Conservation (phyloP, 805 yeast genomes). For the Zygoascus flipseniorum region DNA sequence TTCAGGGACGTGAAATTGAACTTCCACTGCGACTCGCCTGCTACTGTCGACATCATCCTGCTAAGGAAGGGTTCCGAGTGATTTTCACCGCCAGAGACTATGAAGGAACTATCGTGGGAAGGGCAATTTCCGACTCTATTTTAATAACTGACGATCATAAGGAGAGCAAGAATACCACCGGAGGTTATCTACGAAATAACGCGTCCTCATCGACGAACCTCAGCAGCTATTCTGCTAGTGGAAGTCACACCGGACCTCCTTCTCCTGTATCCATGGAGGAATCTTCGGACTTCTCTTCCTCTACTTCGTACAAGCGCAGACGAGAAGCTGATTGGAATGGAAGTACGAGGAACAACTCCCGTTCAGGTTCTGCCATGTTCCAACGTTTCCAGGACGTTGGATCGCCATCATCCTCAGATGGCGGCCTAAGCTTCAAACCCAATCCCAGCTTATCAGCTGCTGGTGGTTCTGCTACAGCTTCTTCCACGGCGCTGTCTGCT, state of each 20-base stretch:
- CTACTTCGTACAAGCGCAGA: constrained; percentile 15
- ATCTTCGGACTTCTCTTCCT: constrained; percentile 21
- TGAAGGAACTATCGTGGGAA: constrained; percentile 60
- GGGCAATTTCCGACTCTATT: constrained; percentile 60
- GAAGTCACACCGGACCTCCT: constrained; percentile 9
- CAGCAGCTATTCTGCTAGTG: background rate
- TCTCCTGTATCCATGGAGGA: constrained; percentile 30
- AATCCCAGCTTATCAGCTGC: background rate
- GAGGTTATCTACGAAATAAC: background rate
- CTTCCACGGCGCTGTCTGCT: background rate
- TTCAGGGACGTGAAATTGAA: constrained; percentile 33
- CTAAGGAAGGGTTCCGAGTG: constrained; percentile 36
- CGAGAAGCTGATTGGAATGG: constrained; percentile 16
- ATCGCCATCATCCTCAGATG: constrained; percentile 10
- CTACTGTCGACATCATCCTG: constrained; percentile 92
- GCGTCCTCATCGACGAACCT: background rate
- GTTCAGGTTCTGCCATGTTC: background rate
- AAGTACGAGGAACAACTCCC: background rate
- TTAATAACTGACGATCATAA: constrained; percentile 94
- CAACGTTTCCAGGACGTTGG: constrained; percentile 1
- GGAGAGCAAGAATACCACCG: constrained; percentile 16
- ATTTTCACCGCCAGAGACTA: constrained; percentile 49
- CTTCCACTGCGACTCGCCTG: constrained; percentile 77
- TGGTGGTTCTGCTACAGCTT: background rate
- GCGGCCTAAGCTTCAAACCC: background rate